phyloP scores from a whole-genome alignment of 2,329 filamentous ascomycete species.

The Trichoderma gracile region DNA sequence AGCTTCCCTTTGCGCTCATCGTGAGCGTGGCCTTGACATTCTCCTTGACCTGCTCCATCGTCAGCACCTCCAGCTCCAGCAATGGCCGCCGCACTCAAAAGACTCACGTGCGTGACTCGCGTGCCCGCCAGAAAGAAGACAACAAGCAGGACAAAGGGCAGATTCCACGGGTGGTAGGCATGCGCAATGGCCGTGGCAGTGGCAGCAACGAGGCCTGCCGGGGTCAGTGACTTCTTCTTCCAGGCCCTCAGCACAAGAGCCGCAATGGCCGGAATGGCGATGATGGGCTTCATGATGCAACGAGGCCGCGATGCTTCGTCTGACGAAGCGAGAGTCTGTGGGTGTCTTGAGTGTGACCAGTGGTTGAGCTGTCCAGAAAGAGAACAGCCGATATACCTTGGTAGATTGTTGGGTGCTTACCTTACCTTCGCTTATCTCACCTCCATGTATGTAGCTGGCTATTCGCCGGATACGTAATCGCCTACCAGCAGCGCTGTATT shows the following conservation, averaged over 20 bases:
- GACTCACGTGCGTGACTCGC: slow-evolving; percentile 72
- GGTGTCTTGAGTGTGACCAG: background rate
- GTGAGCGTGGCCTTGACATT: slow-evolving; percentile 81
- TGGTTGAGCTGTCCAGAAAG: background rate
- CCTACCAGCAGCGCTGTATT: background rate
- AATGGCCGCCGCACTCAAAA: background rate
- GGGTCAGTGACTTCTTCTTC: slow-evolving; percentile 75
- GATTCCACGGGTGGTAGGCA: slow-evolving; percentile 87
- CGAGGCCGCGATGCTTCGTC: slow-evolving; percentile 2
- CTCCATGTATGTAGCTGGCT: background rate
- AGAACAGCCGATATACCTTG: background rate
- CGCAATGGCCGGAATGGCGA: slow-evolving; percentile 59
- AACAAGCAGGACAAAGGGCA: slow-evolving; percentile 81
- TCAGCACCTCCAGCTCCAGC: slow-evolving; percentile 27
- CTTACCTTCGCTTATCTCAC: slow-evolving; percentile 1
- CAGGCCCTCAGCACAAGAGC: slow-evolving; percentile 67
- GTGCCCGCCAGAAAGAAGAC: slow-evolving; percentile 89
- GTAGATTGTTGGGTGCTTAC: background rate
- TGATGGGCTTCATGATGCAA: slow-evolving; percentile 55
- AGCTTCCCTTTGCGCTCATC: slow-evolving; percentile 68
- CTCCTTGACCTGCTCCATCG: slow-evolving; percentile 69
- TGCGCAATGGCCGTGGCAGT: slow-evolving; percentile 74
- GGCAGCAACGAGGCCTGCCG: slow-evolving; percentile 71
- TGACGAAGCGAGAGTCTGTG: background rate
- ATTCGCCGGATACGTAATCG: slow-evolving; percentile 7